phyloP scores from a whole-genome alignment of 2,329 filamentous ascomycete species.

The Claviceps pazoutovae region DNA sequence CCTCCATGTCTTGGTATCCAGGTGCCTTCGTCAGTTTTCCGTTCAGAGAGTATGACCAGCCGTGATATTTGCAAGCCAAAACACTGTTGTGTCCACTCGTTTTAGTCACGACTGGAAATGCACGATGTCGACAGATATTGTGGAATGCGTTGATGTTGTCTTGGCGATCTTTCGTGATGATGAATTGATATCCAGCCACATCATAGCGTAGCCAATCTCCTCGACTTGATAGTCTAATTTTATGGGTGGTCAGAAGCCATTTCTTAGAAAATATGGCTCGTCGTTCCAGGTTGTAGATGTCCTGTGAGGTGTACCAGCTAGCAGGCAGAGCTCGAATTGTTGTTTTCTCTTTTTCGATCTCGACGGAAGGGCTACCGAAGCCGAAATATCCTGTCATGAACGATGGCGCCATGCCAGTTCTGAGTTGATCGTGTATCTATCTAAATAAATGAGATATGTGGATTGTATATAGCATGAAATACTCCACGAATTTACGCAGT shows the following conservation, averaged over 20 bases:
- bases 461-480: neutral
- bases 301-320: constrained; percentile 37
- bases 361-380: constrained; percentile 13
- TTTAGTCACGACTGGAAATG: constrained; percentile 41
- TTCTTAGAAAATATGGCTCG: constrained; percentile 43
- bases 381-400: constrained; percentile 25
- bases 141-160: constrained; percentile 45
- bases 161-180: constrained; percentile 35
- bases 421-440: neutral
- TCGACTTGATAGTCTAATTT: constrained; percentile 31
- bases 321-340: constrained; percentile 27
- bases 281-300: constrained; percentile 42
- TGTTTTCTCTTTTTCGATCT: constrained; percentile 10
- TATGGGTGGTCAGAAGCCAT: constrained; percentile 42
- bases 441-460: neutral
- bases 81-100: constrained; percentile 36
- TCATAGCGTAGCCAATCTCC: constrained; percentile 45
- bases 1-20: constrained; percentile 38
- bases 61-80: constrained; percentile 47
- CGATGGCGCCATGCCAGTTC: constrained; percentile 9
- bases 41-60: constrained; percentile 45
- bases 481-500: too few relatives aligned
- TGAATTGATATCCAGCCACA: constrained; percentile 40
- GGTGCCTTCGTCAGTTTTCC: constrained; percentile 47
- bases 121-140: constrained; percentile 48